A percentile compares a stretch with the other conserved stretches of the same genome.
These are phyloP conservation scores for Sequoia sempervirens DNA, from an alignment of 75 land plant species.

Conservation along the genomic window DNA sequence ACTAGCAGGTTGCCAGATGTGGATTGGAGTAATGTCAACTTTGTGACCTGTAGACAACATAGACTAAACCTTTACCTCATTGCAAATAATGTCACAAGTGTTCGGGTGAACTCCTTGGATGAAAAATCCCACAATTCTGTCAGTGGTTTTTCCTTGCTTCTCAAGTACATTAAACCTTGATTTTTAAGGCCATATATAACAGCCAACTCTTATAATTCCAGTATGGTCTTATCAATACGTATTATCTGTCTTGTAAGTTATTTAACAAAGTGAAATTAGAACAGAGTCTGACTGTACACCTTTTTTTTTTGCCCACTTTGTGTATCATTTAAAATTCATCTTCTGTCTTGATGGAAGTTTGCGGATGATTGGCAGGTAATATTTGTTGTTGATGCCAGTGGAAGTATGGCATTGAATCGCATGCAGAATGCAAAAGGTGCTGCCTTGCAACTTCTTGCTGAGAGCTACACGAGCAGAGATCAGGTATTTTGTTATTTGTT, in stretches of 20 bases:
- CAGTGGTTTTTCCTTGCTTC: background rate
- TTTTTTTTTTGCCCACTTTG: background rate
- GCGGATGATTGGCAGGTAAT: constrained; percentile 60
- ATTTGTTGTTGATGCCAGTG: constrained; percentile 99
- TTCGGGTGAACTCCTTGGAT: background rate
- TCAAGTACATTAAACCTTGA: background rate
- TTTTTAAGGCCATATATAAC: background rate
- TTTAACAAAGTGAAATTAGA: background rate
- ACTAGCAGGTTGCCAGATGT: background rate
- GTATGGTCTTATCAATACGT: background rate
- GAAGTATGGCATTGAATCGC: constrained; percentile 97
- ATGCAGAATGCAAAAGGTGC: constrained; percentile 99
- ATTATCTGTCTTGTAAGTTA: background rate
- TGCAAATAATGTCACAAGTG: background rate
- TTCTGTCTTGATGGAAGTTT: background rate
- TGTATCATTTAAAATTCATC: background rate
- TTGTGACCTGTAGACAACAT: background rate
- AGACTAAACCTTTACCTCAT: background rate
- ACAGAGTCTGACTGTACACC: background rate
- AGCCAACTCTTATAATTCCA: background rate
- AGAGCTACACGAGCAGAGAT: constrained; percentile 98
- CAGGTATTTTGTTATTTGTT: constrained; percentile 43
- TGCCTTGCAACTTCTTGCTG: constrained; percentile 90
- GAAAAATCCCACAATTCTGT: background rate
- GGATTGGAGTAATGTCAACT: background rate